A percentile compares a stretch with the other conserved stretches of the same genome.
phyloP scores from a whole-genome alignment of 345 rosid genomes.

The Pelargonium nanum region DNA sequence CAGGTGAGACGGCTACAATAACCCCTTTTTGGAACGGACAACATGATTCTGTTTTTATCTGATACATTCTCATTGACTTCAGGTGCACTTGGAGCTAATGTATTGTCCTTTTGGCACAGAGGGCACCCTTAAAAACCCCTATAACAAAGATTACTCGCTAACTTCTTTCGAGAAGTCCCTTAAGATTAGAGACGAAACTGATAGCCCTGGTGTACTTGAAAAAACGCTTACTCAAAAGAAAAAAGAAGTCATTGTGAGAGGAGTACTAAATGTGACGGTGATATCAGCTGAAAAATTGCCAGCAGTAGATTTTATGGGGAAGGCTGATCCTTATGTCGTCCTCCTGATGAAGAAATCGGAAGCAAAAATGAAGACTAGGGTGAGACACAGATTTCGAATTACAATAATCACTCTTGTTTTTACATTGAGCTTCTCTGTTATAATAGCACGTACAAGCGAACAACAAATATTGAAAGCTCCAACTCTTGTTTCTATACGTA shows the following conservation, averaged over 20 bases:
- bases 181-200: constrained; percentile 46
- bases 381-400: constrained; percentile 19
- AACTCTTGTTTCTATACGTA: too few species aligned
- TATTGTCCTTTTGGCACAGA: constrained; percentile 67
- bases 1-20: constrained; percentile 36
- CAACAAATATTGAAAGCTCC: too few species aligned
- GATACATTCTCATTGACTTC: constrained; percentile 8
- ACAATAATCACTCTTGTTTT: constrained; percentile 5
- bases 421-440: too few species aligned
- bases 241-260: constrained; percentile 81
- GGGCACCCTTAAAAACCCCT: constrained; percentile 50
- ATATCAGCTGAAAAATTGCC: constrained; percentile 94
- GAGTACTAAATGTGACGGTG: constrained; percentile 80
- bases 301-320: constrained; percentile 78
- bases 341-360: constrained; percentile 83
- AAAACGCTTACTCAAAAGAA: constrained; percentile 36
- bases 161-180: constrained; percentile 86
- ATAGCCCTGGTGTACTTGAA: constrained; percentile 36
- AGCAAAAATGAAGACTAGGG: constrained; percentile 68
- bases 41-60: background rate
- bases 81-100: constrained; percentile 96
- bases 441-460: too few species aligned
- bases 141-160: constrained; percentile 40
- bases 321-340: constrained; percentile 86
- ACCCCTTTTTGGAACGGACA: too few species aligned